Evolutionary conservation across 495 filamentous ascomycete genomes (phyloP).

Genomic region (Talaromyces wortmannii): DNA sequence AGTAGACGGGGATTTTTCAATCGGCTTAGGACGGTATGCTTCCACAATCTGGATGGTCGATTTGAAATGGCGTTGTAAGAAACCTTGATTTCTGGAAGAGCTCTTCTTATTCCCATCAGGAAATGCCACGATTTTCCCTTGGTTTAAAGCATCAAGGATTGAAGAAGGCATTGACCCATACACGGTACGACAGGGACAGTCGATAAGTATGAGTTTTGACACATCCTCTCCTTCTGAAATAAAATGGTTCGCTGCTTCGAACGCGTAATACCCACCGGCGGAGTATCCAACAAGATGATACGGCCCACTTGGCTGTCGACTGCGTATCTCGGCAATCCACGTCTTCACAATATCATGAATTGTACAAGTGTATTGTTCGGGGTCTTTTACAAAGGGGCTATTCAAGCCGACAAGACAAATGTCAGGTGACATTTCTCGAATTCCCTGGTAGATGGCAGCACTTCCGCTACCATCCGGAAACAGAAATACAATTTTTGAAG

Average conservation of each 20-base stretch:
- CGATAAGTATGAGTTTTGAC: conserved; percentile 70
- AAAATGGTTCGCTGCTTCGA: conserved; percentile 70
- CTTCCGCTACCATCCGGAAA: conserved; percentile 46
- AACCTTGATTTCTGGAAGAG: background rate
- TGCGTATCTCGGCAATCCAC: background rate
- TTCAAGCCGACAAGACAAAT: background rate
- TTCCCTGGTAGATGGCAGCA: conserved; percentile 24
- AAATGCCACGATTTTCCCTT: background rate
- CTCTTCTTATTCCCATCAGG: background rate
- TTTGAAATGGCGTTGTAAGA: background rate
- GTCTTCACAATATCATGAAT: background rate
- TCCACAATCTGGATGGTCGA: background rate
- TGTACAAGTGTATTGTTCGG: background rate
- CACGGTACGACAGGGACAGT: conserved; percentile 70
- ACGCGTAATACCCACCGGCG: conserved; percentile 82
- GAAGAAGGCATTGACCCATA: conserved; percentile 62
- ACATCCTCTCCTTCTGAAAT: conserved; percentile 60
- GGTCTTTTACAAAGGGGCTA: background rate
- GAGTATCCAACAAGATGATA: conserved; percentile 54
- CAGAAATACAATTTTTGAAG: conserved; percentile 36
- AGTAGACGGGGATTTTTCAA: background rate
- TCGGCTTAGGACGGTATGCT: background rate
- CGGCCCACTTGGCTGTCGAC: conserved; percentile 1
- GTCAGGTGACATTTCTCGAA: background rate
- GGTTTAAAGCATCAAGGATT: background rate